phyloP scores from a whole-genome alignment of 148 eudicot genomes.

The Vaccinium vitisidaea region DNA sequence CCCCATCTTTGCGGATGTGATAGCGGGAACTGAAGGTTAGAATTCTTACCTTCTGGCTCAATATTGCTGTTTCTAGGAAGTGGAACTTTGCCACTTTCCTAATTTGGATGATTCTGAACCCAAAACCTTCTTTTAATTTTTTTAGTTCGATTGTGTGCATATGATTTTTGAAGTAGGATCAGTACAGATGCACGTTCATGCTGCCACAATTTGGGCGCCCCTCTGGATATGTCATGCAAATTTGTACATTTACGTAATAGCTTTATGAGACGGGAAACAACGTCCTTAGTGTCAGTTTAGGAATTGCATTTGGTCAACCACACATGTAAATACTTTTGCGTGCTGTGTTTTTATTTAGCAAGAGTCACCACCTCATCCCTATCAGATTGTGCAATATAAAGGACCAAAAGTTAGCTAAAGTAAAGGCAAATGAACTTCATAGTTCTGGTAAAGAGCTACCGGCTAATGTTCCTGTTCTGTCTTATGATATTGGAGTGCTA shows the following conservation, averaged over 20 bases:
- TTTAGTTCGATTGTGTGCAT: not conserved
- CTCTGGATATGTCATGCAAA: not conserved
- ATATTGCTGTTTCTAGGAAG: too few relatives aligned
- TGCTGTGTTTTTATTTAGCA: not conserved
- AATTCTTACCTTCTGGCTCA: not conserved
- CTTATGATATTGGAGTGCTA: not conserved
- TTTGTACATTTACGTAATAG: not conserved
- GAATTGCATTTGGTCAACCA: not conserved
- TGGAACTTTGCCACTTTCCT: too few relatives aligned
- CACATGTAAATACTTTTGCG: not conserved
- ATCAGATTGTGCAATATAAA: not conserved
- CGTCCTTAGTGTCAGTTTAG: not conserved
- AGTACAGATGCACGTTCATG: not conserved
- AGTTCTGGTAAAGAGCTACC: not conserved
- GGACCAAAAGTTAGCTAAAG: not conserved
- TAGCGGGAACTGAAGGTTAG: conserved; percentile 47
- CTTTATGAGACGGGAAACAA: not conserved
- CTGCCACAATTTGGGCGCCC: not conserved
- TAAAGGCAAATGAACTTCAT: not conserved
- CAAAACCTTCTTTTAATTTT: not conserved
- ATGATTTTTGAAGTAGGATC: not conserved
- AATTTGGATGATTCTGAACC: not conserved
- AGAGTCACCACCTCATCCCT: not conserved
- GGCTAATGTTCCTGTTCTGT: not conserved
- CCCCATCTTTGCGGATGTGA: conserved; percentile 38